Base-by-base conservation (phyloP, 1,139 yeast species). In the Nadsonia starkeyi-henricii region DNA sequence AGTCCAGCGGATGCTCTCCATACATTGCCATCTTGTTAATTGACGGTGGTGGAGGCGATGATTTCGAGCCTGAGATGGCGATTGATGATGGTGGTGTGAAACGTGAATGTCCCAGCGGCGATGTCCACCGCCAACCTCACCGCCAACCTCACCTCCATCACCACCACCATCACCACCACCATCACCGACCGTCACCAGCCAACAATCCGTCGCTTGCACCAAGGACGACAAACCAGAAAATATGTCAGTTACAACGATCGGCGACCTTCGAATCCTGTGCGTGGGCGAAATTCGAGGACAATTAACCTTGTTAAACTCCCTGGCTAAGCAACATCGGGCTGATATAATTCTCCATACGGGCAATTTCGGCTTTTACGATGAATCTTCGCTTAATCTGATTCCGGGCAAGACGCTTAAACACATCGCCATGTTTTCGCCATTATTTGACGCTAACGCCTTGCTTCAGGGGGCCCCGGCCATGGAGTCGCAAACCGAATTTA, bases 331-430 rank as follows among this genome's bases (percentile, higher is more conserved):
- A 49, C 67, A 73, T 55, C 53, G 62, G 2, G 82, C 81, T 1
- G 70, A 72, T 42, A 57, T 72, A 28, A 73, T 84, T 36, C 68
- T 84, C 17, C 93, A 83, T 60, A 79, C 88, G 1, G 93, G 93
- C 17, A 81, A 81, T 55, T 83, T 84, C 65, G 94, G 94, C 17
- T 81, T 84, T 60, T 78, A 84, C 67, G 83, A 81, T 58, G 64
- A 65, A 39, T 73, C 72, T 18, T 77, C 85, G 39, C 70, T 81
- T n/a, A 66, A 64, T 12, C 68, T 74, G 53, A 75, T 80, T 49
- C 56, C 67, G 9, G 59, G 59, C 42, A 60, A 57, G 59, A 62
- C 67, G 18, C 60, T 70, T 46, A 74, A 83, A 52, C 86, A 80
- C 56, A 77, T 82, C 42, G 81, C 81, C 19, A 82, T 81, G 50